Evolutionary conservation across 73 alveolate genomes (phyloP), one percentile per base, ranked within the genome.

Genomic region (Paramecium primaurelia): DNA sequence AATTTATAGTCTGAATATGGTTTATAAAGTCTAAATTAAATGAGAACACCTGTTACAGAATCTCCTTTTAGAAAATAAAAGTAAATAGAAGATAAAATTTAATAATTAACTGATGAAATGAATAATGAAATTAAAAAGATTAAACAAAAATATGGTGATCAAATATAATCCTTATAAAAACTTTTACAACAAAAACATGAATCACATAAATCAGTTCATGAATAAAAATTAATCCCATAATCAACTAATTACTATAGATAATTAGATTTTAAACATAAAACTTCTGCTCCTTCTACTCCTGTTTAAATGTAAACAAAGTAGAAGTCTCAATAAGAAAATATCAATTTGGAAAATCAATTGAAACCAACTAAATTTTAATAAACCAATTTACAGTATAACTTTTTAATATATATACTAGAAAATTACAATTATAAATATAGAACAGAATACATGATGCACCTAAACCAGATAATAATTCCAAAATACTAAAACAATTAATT

Each of bases 271-370:
- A 73, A 40, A 73, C 10, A 36, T 11, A 73, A 73, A 18, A 22
- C 37, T 30, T 80, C 91, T 6, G 91, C 91, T 22, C 91, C 91
- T 12, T 80, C 91, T 1, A 80, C 91, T 10, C 91, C 91, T 9
- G 75, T 80, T 0, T 73, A 73, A 73, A 14, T 34, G 14, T 16
- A 73, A 73, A 37, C 25, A 2, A 73, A 73, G 18, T 36, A 22
- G 58, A 40, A 44, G 8, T 37, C 59, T 14, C 10, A 73, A 80
- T 28, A 80, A 49, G 91, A 80, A 80, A 80, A 80, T 16, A 47
- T 80, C 25, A 80, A 80, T 80, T 32, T 80, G 34, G 91, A 80
- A 80, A 80, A 80, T 80, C 60, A 75, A 64, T 64, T 64, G 68
- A 75, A 75, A 75, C 38, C 34, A 42, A 36, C 88, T 30, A 42